Base-by-base conservation (phyloP, 2,329 filamentous ascomycete genomes). In the Alternaria hordeiaustralica region DNA sequence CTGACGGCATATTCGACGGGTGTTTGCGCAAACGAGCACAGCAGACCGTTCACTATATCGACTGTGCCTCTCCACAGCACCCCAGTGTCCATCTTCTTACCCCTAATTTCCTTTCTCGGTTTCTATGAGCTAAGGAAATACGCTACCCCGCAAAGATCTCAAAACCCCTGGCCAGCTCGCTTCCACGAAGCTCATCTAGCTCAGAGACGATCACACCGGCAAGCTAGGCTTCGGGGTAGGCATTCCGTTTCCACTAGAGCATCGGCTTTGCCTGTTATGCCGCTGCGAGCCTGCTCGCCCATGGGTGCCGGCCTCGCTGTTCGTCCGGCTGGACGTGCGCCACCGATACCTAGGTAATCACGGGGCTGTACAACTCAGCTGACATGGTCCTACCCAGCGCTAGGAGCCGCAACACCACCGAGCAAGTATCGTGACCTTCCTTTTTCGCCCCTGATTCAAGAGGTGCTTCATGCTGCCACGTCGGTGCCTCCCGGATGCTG, bases 71-170 rank as follows among this genome's bases (percentile, higher is more conserved):
- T 58, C 12, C 20, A 33, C 46, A 58, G 12, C 21, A 51, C 49
- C 47, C 53, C 55, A 63, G 21, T 49, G 44, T 18, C 41, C 55
- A 46, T 25, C 55, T 23, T 23, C 54, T 23, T 56, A 59, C 28
- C 56, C 30, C 23, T 57, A 45, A 49, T 50, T 57, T 56, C 47
- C 51, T 58, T 65, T 61, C 65, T 64, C 65, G 57, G 68, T 73
- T 71, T 73, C 63, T 65, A 64, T 72, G 58, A 74, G 70, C 74
- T 74, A 78, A 75, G 41, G 68, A 69, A 41, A 64, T 68, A 66
- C 65, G 70, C 69, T 78, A 77, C 77, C 77, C 77, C 76, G 75
- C 77, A 75, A 72, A 72, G 50, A 68, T 68, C 65, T 65, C 64
- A 44, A 23, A 13, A 56, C 68, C 71, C 73, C 71, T 70, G 61